phyloP scores from a whole-genome alignment of 805 yeast genomes.

The Candida andamanensis region DNA sequence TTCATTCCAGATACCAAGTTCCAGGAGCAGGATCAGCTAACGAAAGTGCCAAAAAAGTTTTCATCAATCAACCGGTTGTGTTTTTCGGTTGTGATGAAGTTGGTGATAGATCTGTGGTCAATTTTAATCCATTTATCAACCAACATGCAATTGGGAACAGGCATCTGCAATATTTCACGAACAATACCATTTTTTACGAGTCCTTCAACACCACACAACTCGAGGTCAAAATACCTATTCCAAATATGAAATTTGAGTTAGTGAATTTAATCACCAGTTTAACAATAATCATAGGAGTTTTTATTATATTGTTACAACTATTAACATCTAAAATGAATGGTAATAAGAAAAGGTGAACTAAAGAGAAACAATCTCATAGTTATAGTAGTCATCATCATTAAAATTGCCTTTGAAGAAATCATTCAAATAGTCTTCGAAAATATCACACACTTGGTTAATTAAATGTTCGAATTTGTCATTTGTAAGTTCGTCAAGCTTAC shows the following conservation, averaged over 20 bases:
- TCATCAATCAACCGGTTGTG: constrained; percentile 12
- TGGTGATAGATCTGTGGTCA: constrained; percentile 19
- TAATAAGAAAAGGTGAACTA: constrained; percentile 10
- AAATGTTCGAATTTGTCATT: constrained; percentile 3
- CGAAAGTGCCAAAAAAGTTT: constrained; percentile 5
- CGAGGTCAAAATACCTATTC: constrained; percentile 8
- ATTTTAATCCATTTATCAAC: constrained; percentile 34
- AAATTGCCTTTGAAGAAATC: background rate
- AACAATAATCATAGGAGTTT: constrained; percentile 8
- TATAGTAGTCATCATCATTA: constrained; percentile 3
- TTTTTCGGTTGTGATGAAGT: constrained; percentile 35
- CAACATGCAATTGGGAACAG: constrained; percentile 21
- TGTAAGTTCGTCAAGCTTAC: constrained; percentile 1
- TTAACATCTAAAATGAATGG: constrained; percentile 2
- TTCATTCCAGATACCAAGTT: constrained; percentile 39
- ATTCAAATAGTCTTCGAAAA: constrained; percentile 9
- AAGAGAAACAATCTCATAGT: constrained; percentile 11
- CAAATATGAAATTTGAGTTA: constrained; percentile 9
- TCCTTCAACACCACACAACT: background rate
- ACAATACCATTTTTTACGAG: constrained; percentile 36
- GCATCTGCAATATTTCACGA: constrained; percentile 33
- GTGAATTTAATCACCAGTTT: constrained; percentile 9
- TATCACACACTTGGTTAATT: constrained; percentile 2
- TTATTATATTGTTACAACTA: constrained; percentile 10
- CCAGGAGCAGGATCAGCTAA: constrained; percentile 13